Conservation (phyloP, 2,329 filamentous ascomycete genomes). For the Tympanopsis confertula region DNA sequence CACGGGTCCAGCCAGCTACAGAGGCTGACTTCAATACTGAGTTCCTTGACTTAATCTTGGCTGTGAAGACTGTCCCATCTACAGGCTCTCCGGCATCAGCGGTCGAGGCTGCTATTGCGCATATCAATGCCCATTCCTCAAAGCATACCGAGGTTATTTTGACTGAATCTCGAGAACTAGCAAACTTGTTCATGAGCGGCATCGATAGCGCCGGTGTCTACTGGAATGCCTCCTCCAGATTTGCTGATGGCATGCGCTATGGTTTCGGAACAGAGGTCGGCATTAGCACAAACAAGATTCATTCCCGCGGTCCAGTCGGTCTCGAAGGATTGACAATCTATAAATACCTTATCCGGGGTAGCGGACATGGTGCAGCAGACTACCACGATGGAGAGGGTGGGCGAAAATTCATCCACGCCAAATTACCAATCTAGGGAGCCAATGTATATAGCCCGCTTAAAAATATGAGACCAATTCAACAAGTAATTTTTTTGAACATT, state of each 20-base stretch:
- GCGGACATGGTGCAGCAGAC: conserved; percentile 68
- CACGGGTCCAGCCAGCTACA: conserved; percentile 46
- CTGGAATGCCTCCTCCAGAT: conserved; percentile 91
- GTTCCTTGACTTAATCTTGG: conserved; percentile 73
- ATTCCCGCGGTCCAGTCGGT: conserved; percentile 83
- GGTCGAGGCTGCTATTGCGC: conserved; percentile 62
- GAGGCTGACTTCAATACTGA: conserved; percentile 76
- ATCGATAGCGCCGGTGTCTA: conserved; percentile 88
- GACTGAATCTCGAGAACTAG: conserved; percentile 54
- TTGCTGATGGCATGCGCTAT: conserved; percentile 93
- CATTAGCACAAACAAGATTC: conserved; percentile 98
- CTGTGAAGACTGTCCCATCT: conserved; percentile 63
- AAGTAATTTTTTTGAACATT: no score
- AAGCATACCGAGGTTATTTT: conserved; percentile 91
- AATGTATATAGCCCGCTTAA: no score
- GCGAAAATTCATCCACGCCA: conserved; percentile 47
- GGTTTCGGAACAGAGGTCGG: conserved; percentile 97
- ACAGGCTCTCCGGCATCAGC: conserved; percentile 12
- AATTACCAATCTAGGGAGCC: conserved; percentile 22
- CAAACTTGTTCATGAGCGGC: conserved; percentile 71
- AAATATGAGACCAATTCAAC: no score
- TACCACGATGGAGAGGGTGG: conserved; percentile 58
- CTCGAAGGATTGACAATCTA: conserved; percentile 93
- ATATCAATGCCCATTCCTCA: conserved; percentile 87
- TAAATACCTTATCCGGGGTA: conserved; percentile 81